Percentiles rank a stretch among this genome's conserved stretches.
phyloP scores from a whole-genome alignment of 331 rosid species.

The Quercus tomentella region DNA sequence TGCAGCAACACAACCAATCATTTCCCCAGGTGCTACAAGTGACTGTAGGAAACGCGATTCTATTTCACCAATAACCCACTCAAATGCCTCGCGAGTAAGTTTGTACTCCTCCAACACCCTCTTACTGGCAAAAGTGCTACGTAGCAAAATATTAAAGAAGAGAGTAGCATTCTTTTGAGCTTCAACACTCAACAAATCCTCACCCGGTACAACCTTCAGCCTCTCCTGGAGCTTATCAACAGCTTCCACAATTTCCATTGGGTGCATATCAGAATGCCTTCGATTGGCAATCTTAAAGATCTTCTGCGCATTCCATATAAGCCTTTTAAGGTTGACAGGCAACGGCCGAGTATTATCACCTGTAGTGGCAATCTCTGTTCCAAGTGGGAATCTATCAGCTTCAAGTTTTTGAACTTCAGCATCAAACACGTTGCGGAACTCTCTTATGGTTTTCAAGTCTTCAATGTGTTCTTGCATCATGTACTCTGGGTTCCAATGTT shows the following conservation, averaged over 20 bases:
- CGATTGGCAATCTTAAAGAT: constrained; percentile 94
- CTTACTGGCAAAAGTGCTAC: constrained; percentile 94
- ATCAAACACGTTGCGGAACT: constrained; percentile 94
- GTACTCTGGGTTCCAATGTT: constrained; percentile 91
- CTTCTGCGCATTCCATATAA: constrained; percentile 96
- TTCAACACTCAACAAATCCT: constrained; percentile 81
- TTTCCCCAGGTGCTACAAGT: constrained; percentile 95
- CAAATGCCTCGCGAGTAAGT: constrained; percentile 98
- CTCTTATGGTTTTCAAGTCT: constrained; percentile 90
- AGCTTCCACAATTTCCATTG: constrained; percentile 99
- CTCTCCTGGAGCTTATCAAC: constrained; percentile 98
- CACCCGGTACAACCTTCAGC: constrained; percentile 96
- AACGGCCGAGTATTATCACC: constrained; percentile 89
- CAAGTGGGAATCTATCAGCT: constrained; percentile 77
- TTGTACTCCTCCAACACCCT: constrained; percentile 95
- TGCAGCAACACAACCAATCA: constrained; percentile 98
- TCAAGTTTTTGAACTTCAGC: constrained; percentile 95
- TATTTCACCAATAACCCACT: constrained; percentile 97
- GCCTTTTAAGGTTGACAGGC: constrained; percentile 97
- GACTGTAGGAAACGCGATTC: constrained; percentile 96
- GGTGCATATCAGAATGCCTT: constrained; percentile 98
- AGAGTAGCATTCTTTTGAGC: constrained; percentile 98
- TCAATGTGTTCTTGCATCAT: constrained; percentile 96
- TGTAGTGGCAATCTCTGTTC: constrained; percentile 78
- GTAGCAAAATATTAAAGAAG: constrained; percentile 80